phyloP scores from a whole-genome alignment of 306 rosid genomes.

The Ziziphus jujuba region DNA sequence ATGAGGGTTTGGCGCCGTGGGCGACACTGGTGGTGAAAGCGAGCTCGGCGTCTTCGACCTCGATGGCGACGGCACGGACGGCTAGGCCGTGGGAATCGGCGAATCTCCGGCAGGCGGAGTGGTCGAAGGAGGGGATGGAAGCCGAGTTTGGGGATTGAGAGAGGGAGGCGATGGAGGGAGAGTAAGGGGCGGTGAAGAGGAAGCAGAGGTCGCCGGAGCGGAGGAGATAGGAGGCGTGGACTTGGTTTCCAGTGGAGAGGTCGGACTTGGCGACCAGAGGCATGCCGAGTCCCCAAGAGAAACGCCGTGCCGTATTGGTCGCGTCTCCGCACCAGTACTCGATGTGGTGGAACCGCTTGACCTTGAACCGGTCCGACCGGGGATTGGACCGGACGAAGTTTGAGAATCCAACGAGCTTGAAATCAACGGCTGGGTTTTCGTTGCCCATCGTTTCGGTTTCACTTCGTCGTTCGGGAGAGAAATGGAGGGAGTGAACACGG shows the following conservation, averaged over 20 bases:
- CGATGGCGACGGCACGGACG: slow-evolving; percentile 74
- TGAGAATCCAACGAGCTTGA: slow-evolving; percentile 58
- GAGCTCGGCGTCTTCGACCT: slow-evolving; percentile 63
- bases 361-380: slow-evolving; percentile 66
- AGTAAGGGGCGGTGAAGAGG: slow-evolving; percentile 89
- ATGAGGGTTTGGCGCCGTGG: slow-evolving; percentile 53
- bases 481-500: neutral
- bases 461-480: neutral
- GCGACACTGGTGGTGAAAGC: slow-evolving; percentile 62
- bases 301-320: slow-evolving; percentile 67
- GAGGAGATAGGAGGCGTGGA: slow-evolving; percentile 86
- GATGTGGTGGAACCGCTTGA: slow-evolving; percentile 74
- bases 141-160: slow-evolving; percentile 35
- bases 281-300: slow-evolving; percentile 90
- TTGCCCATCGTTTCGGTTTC: slow-evolving; percentile 36
- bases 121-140: slow-evolving; percentile 58
- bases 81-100: slow-evolving; percentile 67
- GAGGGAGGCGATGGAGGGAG: slow-evolving; percentile 52
- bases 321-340: slow-evolving; percentile 94
- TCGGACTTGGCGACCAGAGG: slow-evolving; percentile 73
- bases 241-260: slow-evolving; percentile 73
- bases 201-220: slow-evolving; percentile 82
- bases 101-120: slow-evolving; percentile 53
- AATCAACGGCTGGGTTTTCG: slow-evolving; percentile 14
- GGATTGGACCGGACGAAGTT: slow-evolving; percentile 73